Base-by-base conservation (phyloP, 352 stramenopile species). In the Phytopythium vexans region DNA sequence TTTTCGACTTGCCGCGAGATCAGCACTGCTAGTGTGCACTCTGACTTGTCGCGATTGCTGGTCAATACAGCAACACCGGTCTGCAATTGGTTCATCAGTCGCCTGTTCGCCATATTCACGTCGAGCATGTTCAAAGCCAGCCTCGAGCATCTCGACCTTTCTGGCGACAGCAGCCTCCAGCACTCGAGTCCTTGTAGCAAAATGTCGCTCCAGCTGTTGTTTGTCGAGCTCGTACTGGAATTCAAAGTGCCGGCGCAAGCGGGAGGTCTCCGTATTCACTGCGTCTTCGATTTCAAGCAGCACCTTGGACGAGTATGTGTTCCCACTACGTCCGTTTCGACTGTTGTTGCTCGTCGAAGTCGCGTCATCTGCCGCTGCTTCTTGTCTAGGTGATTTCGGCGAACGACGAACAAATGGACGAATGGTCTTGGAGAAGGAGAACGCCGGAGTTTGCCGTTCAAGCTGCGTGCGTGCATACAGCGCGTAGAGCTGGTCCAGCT, bases 401-500 rank as follows among this genome's bases (percentile, higher is more conserved):
- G 21, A 27, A 27, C 62, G 67, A 11, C 71, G 58, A 6, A 52
- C 50, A 49, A 82, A 79, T 7, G 69, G 64, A 1, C 60, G 52
- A 34, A 80, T 50, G 8, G 56, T 64, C 49, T 77, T 87, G 5
- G 71, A 64, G 2, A 82, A 33, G 6, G 66, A 72, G 35, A 81
- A 74, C 10, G 62, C 14, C 2, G 67, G 63, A 7, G 71, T 52
- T 0, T 35, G 58, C 1, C 36, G 11, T 32, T 82, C 68, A 3
- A 72, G 45, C 41, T 77, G 66, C 1, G 65, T 82, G 10, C 64
- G 60, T 4, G 74, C 70, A 32, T 88, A 88, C 1, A 88, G 58
- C 14, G 71, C 58, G 35, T 89, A 72, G 3, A 89, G 63, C 36
- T 89, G 75, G 21, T 89, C 75, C 4, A 89, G 66, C 37, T 89